These are phyloP conservation scores for Podospora fimiseda DNA, from an alignment of 495 filamentous ascomycete genomes.

Conservation along the genomic window DNA sequence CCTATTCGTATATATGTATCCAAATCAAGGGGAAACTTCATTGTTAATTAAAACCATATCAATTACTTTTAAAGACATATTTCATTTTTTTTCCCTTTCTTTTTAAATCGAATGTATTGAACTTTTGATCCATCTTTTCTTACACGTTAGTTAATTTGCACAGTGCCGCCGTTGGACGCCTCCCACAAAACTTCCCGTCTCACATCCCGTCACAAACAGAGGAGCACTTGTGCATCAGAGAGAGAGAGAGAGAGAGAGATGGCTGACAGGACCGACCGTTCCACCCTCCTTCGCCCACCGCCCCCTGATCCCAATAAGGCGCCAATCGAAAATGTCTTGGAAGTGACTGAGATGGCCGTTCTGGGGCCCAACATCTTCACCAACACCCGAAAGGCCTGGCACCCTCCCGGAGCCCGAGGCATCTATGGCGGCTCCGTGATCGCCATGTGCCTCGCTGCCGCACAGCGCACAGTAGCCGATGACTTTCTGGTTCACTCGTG, in stretches of 20 bases:
- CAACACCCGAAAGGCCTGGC: slow-evolving; percentile 84
- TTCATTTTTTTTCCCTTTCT: too few relatives aligned
- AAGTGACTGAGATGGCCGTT: slow-evolving; percentile 71
- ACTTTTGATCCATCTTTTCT: too few relatives aligned
- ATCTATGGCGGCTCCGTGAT: slow-evolving; percentile 92
- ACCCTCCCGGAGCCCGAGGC: slow-evolving; percentile 82
- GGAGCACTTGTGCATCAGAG: too few relatives aligned
- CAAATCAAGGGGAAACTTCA: too few relatives aligned
- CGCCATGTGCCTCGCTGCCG: slow-evolving; percentile 83
- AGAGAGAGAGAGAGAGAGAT: too few relatives aligned
- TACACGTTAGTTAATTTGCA: too few relatives aligned
- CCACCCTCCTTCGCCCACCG: slow-evolving; percentile 73
- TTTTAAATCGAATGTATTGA: too few relatives aligned
- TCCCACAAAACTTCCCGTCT: too few relatives aligned
- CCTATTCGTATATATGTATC: background rate
- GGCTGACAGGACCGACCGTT: slow-evolving; percentile 10
- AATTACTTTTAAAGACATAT: too few relatives aligned
- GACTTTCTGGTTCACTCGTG: slow-evolving; percentile 85
- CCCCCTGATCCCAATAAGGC: slow-evolving; percentile 65
- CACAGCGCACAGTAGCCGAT: slow-evolving; percentile 72
- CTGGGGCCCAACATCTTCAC: slow-evolving; percentile 89
- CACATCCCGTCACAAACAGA: slow-evolving; percentile 1
- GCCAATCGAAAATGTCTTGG: slow-evolving; percentile 80
- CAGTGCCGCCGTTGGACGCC: too few relatives aligned
- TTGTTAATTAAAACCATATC: too few relatives aligned